phyloP scores from a whole-genome alignment of 192 early-diverging fungal species.

The Dissophora globulifera region DNA sequence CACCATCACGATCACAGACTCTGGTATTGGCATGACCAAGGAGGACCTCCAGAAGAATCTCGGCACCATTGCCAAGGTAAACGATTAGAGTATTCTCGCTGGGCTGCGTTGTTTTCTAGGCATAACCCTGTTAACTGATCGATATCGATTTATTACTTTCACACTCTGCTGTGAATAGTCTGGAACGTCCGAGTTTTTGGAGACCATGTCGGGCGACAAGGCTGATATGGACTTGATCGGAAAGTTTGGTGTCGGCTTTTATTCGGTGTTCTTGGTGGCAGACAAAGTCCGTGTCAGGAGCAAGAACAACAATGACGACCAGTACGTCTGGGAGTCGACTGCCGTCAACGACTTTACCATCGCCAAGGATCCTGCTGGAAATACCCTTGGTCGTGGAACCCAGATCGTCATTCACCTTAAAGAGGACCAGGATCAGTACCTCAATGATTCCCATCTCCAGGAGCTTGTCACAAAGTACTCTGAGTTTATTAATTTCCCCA shows the following conservation, averaged over 20 bases:
- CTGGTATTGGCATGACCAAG: slow-evolving; percentile 96
- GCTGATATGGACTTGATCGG: slow-evolving; percentile 86
- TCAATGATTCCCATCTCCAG: slow-evolving; percentile 75
- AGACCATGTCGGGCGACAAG: slow-evolving; percentile 82
- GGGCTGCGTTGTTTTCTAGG: no score
- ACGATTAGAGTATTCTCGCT: neutral
- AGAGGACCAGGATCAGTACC: slow-evolving; percentile 85
- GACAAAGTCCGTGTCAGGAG: slow-evolving; percentile 93
- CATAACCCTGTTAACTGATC: neutral
- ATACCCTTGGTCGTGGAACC: slow-evolving; percentile 93
- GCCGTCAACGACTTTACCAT: slow-evolving; percentile 94
- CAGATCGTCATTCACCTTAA: slow-evolving; percentile 93
- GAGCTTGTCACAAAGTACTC: slow-evolving; percentile 87
- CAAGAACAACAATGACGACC: slow-evolving; percentile 88
- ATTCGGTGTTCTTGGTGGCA: slow-evolving; percentile 96
- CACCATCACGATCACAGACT: slow-evolving; percentile 87
- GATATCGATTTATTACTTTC: neutral
- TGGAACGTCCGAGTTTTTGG: slow-evolving; percentile 91
- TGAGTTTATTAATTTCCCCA: slow-evolving; percentile 99
- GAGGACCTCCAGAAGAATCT: slow-evolving; percentile 90
- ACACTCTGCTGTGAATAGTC: slow-evolving; percentile 58
- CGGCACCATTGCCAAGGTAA: slow-evolving; percentile 94
- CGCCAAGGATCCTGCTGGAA: slow-evolving; percentile 87
- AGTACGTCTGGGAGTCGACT: slow-evolving; percentile 94
- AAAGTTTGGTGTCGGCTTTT: slow-evolving; percentile 99